phyloP scores from a whole-genome alignment of 768 basidiomycete genomes.

The Amanita muscaria region DNA sequence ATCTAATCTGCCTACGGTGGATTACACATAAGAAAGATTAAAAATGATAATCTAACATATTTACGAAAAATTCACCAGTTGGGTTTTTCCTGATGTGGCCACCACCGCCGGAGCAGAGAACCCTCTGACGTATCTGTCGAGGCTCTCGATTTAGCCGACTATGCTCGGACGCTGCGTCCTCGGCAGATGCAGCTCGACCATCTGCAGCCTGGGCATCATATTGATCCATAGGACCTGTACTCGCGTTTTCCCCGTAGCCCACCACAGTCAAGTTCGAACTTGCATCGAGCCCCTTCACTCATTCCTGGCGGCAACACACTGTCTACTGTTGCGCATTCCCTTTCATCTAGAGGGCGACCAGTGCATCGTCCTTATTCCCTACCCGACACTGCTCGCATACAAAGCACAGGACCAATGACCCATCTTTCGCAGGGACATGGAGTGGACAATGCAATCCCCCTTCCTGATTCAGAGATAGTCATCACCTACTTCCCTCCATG shows the following conservation, averaged over 20 bases:
- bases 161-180: conserved; percentile 41
- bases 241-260: conserved; percentile 19
- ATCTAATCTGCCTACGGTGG: too few species aligned
- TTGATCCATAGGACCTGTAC: conserved; percentile 1
- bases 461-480: conserved; percentile 40
- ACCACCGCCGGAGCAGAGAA: conserved; percentile 27
- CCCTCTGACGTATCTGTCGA: conserved; percentile 60
- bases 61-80: too few species aligned
- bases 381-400: conserved; percentile 27
- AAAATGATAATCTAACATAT: too few species aligned
- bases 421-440: conserved; percentile 11
- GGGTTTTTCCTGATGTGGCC: too few species aligned
- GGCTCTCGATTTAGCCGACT: conserved; percentile 67
- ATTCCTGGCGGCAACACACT: conserved; percentile 35
- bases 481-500: conserved; percentile 56
- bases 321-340: conserved; percentile 28
- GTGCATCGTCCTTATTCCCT: conserved; percentile 39
- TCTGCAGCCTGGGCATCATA: neutral
- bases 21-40: too few species aligned
- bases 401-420: conserved; percentile 17
- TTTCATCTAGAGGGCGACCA: conserved; percentile 17
- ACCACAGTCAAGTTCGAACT: conserved; percentile 15
- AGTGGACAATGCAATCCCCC: conserved; percentile 16
- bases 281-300: conserved; percentile 29
- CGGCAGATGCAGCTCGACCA: conserved; percentile 23